Conservation (phyloP, 148 eudicot genomes). For the Rhododendron williamsianum region DNA sequence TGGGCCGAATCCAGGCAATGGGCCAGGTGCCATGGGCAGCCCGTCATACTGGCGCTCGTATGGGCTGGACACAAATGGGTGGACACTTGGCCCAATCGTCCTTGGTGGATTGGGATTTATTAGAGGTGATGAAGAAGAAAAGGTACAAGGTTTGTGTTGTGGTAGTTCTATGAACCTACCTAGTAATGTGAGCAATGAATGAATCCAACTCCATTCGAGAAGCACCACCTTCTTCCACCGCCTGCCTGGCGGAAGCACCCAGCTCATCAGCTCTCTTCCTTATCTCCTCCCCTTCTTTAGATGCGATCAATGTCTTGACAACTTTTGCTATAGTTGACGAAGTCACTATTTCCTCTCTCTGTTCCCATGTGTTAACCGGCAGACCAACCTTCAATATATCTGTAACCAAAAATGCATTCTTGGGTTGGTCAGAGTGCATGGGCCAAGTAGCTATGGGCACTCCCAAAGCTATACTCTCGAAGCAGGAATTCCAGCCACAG, state of each 20-base stretch:
- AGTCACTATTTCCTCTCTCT: neutral
- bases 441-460: conserved; percentile 10
- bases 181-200: conserved; percentile 15
- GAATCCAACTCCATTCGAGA: conserved; percentile 15
- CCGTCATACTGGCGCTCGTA: no score
- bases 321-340: neutral
- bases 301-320: neutral
- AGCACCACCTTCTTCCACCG: conserved; percentile 13
- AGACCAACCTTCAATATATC: neutral
- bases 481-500: conserved; percentile 5
- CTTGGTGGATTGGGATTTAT: neutral
- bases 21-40: no score
- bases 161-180: conserved; percentile 1
- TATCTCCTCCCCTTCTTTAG: conserved; percentile 17
- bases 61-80: no score
- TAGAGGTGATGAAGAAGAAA: neutral
- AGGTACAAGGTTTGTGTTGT: neutral
- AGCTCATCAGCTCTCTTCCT: conserved; percentile 14
- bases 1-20: neutral
- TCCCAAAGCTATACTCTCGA: conserved; percentile 4
- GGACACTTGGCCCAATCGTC: no score
- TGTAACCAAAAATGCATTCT: neutral
- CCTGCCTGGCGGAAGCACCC: neutral
- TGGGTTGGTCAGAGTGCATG: conserved; percentile 9
- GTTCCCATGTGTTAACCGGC: neutral